Evolutionary conservation across 1,284 basidiomycete species (phyloP).

Genomic region (Xerocomus nothofagi): DNA sequence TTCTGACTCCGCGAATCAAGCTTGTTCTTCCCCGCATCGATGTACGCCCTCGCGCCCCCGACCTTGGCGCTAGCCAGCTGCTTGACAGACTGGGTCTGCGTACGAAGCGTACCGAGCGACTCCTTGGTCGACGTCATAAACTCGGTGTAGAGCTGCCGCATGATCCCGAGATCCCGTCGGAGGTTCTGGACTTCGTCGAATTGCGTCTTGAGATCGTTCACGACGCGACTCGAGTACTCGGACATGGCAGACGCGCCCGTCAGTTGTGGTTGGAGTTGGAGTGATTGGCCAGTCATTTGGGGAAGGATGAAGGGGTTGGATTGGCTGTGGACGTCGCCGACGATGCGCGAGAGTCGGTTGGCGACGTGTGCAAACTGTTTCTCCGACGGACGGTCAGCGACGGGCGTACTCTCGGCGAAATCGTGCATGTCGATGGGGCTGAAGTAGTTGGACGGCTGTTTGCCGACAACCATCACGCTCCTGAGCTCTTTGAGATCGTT

Average conservation of each 20-base stretch:
- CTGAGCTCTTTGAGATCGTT: slow-evolving; percentile 93
- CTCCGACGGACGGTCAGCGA: slow-evolving; percentile 66
- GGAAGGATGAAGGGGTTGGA: slow-evolving; percentile 44
- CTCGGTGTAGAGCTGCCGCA: slow-evolving; percentile 92
- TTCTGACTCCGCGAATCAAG: slow-evolving; percentile 89
- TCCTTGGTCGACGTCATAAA: slow-evolving; percentile 91
- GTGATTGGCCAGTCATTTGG: slow-evolving; percentile 65
- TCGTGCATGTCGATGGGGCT: slow-evolving; percentile 52
- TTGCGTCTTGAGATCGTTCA: slow-evolving; percentile 85
- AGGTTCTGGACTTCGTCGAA: slow-evolving; percentile 94
- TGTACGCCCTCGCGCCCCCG: slow-evolving; percentile 84
- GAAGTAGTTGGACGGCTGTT: slow-evolving; percentile 42
- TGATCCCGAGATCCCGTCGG: slow-evolving; percentile 88
- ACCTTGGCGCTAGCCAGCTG: slow-evolving; percentile 83
- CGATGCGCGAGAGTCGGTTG: slow-evolving; percentile 64
- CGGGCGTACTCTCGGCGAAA: slow-evolving; percentile 58
- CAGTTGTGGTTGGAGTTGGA: slow-evolving; percentile 70
- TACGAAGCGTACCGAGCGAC: slow-evolving; percentile 72
- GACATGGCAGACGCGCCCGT: slow-evolving; percentile 72
- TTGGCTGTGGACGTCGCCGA: slow-evolving; percentile 40
- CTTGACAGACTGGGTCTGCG: slow-evolving; percentile 84
- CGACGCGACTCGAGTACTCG: slow-evolving; percentile 69
- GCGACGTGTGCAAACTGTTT: slow-evolving; percentile 71
- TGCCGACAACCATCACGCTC: slow-evolving; percentile 55
- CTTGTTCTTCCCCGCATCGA: slow-evolving; percentile 89